phyloP scores from a whole-genome alignment of 805 yeast species.

The Metschnikowia matae region DNA sequence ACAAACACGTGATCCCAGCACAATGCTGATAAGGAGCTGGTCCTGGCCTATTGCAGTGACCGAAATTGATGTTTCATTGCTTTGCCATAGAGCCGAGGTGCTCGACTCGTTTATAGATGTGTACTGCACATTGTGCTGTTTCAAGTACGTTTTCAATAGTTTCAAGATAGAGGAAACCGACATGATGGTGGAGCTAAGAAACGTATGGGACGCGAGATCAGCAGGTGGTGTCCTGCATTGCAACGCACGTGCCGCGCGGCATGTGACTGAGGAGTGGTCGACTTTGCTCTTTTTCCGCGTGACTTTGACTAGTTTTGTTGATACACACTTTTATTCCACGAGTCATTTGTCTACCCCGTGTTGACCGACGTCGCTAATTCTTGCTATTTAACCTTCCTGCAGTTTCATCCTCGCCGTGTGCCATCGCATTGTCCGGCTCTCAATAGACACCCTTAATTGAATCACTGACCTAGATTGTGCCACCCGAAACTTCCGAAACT shows the following conservation, averaged over 20 bases:
- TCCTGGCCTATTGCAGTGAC: not conserved
- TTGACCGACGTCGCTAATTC: slow-evolving; percentile 1
- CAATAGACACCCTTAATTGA: not conserved
- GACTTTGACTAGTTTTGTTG: slow-evolving; percentile 4
- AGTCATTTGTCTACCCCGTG: not conserved
- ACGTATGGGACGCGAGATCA: slow-evolving; percentile 1
- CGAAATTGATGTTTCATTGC: not conserved
- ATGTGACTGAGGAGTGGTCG: slow-evolving; percentile 5
- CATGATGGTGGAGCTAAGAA: not conserved
- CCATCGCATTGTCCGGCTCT: not conserved
- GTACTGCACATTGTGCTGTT: not conserved
- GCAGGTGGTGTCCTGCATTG: slow-evolving; percentile 1
- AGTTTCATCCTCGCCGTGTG: not conserved
- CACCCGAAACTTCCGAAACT: slow-evolving; percentile 1
- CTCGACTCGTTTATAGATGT: not conserved
- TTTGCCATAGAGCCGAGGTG: not conserved
- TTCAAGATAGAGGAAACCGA: not conserved
- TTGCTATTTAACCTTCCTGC: not conserved
- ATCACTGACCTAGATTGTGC: not conserved
- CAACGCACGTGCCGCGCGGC: not conserved
- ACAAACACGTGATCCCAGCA: not conserved
- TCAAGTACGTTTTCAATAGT: not conserved
- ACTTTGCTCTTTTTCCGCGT: slow-evolving; percentile 8
- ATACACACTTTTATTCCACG: slow-evolving; percentile 1
- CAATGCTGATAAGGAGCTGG: not conserved